Base-by-base conservation (phyloP, 2,329 filamentous ascomycete species). In the Fusarium dlaminii region DNA sequence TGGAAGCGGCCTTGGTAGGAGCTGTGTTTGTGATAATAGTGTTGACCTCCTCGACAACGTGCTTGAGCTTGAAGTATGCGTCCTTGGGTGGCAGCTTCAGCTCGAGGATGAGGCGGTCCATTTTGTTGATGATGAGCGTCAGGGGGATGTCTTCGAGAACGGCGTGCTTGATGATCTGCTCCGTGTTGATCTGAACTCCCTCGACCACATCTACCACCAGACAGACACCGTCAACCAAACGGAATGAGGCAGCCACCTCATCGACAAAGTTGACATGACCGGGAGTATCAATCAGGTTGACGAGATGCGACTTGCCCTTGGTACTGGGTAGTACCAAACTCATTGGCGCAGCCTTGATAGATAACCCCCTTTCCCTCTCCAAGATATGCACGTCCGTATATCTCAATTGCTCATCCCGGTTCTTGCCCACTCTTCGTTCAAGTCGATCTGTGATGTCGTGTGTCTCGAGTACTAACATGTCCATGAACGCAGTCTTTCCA, bases 181-280 rank as follows among this genome's bases (percentile, higher is more conserved):
- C 96, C 0, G 96, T 97, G 82, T 98, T 98, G 78, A 96, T 90
- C 84, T 98, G 96, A n/a, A 99, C 95, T n/a, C 96, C 96, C 82
- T 99, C 96, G 3, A 99, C 94, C 29, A 98, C 94, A 81, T 99
- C 96, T 22, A 99, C 95, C 20, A 99, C 92, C 55, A 99, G 85
- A 59, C 97, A 96, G 30, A 98, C 91, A 68, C 96, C 96, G 80
- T 99, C 96, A 8, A 93, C 95, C 58, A 99, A 84, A 46, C 96
- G 91, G 78, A 98, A 86, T 2, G 95, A 93, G 9, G 95, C 92
- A 14, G 96, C 96, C 42, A 99, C 94, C 83, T 99, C 96, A 81
- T 99, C 96, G 46, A 97, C 96, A 81, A 99, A 99, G 83, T 99
- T 98, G 80, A 98, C 96, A 81, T 99, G 96, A 12, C 96, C 96